Conservation (phyloP, 805 yeast genomes). For the Deakozyma indianensis region DNA sequence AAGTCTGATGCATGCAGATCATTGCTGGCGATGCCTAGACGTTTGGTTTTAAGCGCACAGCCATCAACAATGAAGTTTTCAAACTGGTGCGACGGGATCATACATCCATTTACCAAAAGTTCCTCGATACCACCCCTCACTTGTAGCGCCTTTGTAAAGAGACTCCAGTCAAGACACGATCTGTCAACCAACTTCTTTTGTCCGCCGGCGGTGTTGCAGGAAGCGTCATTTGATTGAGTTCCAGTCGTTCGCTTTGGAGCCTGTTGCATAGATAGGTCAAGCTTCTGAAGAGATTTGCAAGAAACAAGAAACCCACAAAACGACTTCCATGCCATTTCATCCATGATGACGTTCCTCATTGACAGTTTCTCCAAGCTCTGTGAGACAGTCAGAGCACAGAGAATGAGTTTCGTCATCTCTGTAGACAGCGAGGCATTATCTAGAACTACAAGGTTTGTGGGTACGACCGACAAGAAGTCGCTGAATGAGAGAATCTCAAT, state of each 20-base stretch:
- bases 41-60: constrained; percentile 35
- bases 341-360: constrained; percentile 63
- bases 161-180: constrained; percentile 70
- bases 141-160: constrained; percentile 54
- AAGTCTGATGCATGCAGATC: constrained; percentile 49
- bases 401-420: constrained; percentile 63
- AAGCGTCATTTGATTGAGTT: constrained; percentile 17
- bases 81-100: constrained; percentile 35
- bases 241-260: constrained; percentile 21
- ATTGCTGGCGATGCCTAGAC: constrained; percentile 68
- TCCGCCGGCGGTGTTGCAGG: constrained; percentile 6
- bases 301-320: constrained; percentile 62
- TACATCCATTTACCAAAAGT: constrained; percentile 62
- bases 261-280: constrained; percentile 17
- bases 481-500: constrained; percentile 80
- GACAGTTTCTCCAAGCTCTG: constrained; percentile 57
- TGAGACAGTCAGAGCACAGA: constrained; percentile 56
- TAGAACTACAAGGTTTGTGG: constrained; percentile 56
- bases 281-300: constrained; percentile 26
- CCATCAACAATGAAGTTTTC: constrained; percentile 46
- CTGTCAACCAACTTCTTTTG: constrained; percentile 29
- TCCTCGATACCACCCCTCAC: constrained; percentile 70
- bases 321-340: constrained; percentile 60
- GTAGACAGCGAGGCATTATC: constrained; percentile 66
- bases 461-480: constrained; percentile 77